Evolutionary conservation across 805 yeast genomes (phyloP).

Genomic region (Nakazawaea wyomingensis): DNA sequence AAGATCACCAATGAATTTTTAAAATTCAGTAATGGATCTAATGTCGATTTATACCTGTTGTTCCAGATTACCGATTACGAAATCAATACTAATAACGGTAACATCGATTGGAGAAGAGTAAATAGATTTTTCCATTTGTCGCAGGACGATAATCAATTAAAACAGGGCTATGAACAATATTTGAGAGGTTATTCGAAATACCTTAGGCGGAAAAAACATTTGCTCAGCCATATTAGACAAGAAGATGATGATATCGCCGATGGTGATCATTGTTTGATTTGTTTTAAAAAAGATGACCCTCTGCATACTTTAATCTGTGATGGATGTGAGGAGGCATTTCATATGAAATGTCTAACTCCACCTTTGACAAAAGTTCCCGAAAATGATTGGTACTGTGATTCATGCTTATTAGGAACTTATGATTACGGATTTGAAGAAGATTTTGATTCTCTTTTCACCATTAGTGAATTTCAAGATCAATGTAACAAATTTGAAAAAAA

Average conservation of each 20-base stretch:
- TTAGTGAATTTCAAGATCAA: slow-evolving; percentile 50
- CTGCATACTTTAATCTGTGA: slow-evolving; percentile 56
- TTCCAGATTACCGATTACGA: slow-evolving; percentile 23
- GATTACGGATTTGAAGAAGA: slow-evolving; percentile 83
- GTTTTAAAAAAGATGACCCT: slow-evolving; percentile 42
- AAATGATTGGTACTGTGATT: slow-evolving; percentile 75
- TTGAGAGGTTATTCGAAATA: slow-evolving; percentile 29
- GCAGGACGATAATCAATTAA: slow-evolving; percentile 13
- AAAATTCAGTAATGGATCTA: slow-evolving; percentile 1
- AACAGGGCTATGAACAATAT: slow-evolving; percentile 20
- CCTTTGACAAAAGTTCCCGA: slow-evolving; percentile 47
- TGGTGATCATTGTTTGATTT: slow-evolving; percentile 24
- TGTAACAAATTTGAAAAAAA: slow-evolving; percentile 45
- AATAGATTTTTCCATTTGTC: slow-evolving; percentile 4
- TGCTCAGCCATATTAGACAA: slow-evolving; percentile 6
- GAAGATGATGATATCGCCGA: slow-evolving; percentile 14
- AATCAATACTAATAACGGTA: slow-evolving; percentile 12
- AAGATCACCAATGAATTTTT: slow-evolving; percentile 13
- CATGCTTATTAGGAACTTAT: slow-evolving; percentile 81
- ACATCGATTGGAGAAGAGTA: slow-evolving; percentile 10
- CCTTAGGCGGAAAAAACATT: slow-evolving; percentile 20
- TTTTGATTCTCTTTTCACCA: slow-evolving; percentile 39
- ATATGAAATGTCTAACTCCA: slow-evolving; percentile 60
- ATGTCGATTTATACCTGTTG: slow-evolving; percentile 33
- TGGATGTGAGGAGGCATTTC: slow-evolving; percentile 68